These are phyloP conservation scores for Balakata baccata DNA, from an alignment of 345 rosid genomes.

Conservation along the genomic window DNA sequence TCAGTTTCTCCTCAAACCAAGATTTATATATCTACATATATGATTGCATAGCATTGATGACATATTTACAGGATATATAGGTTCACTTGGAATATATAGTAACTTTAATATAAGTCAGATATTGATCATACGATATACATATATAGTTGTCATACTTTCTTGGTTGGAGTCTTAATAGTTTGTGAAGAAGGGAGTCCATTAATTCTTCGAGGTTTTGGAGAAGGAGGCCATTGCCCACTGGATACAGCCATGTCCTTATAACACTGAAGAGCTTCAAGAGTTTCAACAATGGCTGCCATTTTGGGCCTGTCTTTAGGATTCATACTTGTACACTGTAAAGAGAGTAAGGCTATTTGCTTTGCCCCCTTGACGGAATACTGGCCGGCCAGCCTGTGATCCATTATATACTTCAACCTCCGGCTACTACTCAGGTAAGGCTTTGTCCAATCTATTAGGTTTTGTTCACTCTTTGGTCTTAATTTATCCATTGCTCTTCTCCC, in stretches of 20 bases:
- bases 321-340: slow-evolving; percentile 64
- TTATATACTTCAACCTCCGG: slow-evolving; percentile 58
- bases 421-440: slow-evolving; percentile 71
- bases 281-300: slow-evolving; percentile 61
- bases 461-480: slow-evolving; percentile 62
- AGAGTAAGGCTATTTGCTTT: slow-evolving; percentile 60
- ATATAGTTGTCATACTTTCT: slow-evolving; percentile 14
- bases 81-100: background rate
- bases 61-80: background rate
- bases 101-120: too few species aligned
- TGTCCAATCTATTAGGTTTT: slow-evolving; percentile 76
- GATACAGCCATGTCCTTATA: slow-evolving; percentile 78
- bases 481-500: slow-evolving; percentile 84
- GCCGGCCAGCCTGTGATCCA: slow-evolving; percentile 74
- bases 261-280: slow-evolving; percentile 54
- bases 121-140: background rate
- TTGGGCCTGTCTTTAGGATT: slow-evolving; percentile 88
- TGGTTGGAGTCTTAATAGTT: slow-evolving; percentile 30
- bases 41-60: too few species aligned
- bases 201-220: slow-evolving; percentile 29
- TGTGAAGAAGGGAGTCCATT: slow-evolving; percentile 36
- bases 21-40: too few species aligned
- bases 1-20: too few species aligned
- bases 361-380: slow-evolving; percentile 92
- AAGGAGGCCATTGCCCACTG: slow-evolving; percentile 62